A percentile compares a stretch with the other conserved stretches of the same genome.
Evolutionary conservation across 805 yeast genomes (phyloP).

Genomic region (Danielia reshetovae): DNA sequence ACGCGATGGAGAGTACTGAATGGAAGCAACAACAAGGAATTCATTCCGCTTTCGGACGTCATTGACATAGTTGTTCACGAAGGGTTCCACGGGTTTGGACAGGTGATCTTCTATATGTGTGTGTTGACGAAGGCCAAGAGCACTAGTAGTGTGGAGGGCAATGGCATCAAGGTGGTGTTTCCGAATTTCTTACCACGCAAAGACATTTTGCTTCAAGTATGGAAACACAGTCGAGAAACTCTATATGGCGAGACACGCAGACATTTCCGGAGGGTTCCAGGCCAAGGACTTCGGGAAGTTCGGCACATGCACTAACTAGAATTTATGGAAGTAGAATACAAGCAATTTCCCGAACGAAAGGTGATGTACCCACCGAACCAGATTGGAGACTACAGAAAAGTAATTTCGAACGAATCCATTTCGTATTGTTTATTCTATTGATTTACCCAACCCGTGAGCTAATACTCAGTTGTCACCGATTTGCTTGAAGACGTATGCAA

Average conservation of each 20-base stretch:
- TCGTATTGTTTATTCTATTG: no score
- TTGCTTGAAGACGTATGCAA: constrained; percentile 28
- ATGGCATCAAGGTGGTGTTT: constrained; percentile 33
- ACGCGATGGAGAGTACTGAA: constrained; percentile 11
- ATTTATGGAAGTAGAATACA: not conserved
- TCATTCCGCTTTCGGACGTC: constrained; percentile 55
- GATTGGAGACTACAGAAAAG: no score
- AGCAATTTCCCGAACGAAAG: not conserved
- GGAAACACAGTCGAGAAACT: constrained; percentile 35
- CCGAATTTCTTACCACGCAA: constrained; percentile 41
- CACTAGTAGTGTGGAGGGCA: constrained; percentile 12
- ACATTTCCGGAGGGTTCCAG: constrained; percentile 17
- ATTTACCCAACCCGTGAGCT: no score
- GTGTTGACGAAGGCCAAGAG: constrained; percentile 42
- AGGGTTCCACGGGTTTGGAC: constrained; percentile 64
- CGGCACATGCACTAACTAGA: constrained; percentile 14
- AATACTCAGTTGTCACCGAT: no score
- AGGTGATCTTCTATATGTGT: constrained; percentile 61
- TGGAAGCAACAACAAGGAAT: constrained; percentile 26
- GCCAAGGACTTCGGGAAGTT: constrained; percentile 17
- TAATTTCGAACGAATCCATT: no score
- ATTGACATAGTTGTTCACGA: constrained; percentile 71
- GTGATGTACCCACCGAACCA: no score
- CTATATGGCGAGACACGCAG: constrained; percentile 23
- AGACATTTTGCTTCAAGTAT: constrained; percentile 35